A percentile compares a stretch with the other conserved stretches of the same genome.
phyloP scores from a whole-genome alignment of 2,329 filamentous ascomycete genomes.

The Penicillium sp. region DNA sequence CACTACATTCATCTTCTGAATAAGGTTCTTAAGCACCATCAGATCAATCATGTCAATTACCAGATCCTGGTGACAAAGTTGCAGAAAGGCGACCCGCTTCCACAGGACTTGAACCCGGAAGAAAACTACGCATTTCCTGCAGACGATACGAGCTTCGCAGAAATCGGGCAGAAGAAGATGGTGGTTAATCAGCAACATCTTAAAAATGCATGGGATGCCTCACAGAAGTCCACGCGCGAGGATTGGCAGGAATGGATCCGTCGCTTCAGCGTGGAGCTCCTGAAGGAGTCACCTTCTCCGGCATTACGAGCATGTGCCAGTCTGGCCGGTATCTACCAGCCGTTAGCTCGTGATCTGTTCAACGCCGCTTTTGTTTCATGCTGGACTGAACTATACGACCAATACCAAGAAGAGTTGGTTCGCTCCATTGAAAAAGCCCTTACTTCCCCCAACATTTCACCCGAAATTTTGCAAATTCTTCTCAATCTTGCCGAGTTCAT shows the following conservation, averaged over 20 bases:
- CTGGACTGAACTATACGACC: conserved; percentile 95
- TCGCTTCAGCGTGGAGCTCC: conserved; percentile 86
- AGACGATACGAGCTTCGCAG: conserved; percentile 74
- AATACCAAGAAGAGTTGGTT: conserved; percentile 94
- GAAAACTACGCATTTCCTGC: conserved; percentile 69
- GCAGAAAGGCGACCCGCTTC: conserved; percentile 89
- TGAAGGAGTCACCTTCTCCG: conserved; percentile 94
- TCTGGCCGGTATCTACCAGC: conserved; percentile 83
- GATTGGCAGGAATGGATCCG: conserved; percentile 99
- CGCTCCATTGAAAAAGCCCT: conserved; percentile 93
- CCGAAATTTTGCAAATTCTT: conserved; percentile 87
- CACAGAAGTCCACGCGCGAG: conserved; percentile 92
- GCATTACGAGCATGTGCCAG: conserved; percentile 88
- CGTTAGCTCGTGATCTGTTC: conserved; percentile 87
- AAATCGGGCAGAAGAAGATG: conserved; percentile 85
- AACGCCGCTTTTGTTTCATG: conserved; percentile 99
- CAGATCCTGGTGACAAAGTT: conserved; percentile 87
- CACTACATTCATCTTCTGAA: conserved; percentile 93
- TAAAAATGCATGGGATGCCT: conserved; percentile 94
- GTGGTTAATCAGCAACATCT: conserved; percentile 97
- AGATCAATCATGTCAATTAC: conserved; percentile 85
- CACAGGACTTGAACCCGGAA: conserved; percentile 86
- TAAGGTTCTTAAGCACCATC: conserved; percentile 71
- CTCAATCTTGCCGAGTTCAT: conserved; percentile 98
- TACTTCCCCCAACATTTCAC: conserved; percentile 89